Percentiles rank a stretch among this genome's conserved stretches.
These are phyloP conservation scores for Casuarina cunninghamiana DNA, from an alignment of 306 rosid species.

Conservation along the genomic window DNA sequence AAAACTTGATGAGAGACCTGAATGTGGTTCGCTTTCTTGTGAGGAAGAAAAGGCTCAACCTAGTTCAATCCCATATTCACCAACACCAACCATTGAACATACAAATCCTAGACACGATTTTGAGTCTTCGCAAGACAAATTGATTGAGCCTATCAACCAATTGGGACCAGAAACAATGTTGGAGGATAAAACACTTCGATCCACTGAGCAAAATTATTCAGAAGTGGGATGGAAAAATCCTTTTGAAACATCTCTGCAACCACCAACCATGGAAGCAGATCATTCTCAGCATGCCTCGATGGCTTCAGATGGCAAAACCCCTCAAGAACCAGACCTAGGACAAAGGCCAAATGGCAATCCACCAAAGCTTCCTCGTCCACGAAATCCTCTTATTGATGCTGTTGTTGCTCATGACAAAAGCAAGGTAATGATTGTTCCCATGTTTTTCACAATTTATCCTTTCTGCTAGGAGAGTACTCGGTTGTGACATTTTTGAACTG, in stretches of 20 bases:
- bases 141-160: constrained; percentile 36
- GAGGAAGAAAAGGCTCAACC: constrained; percentile 40
- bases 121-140: constrained; percentile 27
- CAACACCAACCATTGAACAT: constrained; percentile 29
- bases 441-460: constrained; percentile 17
- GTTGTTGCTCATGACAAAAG: constrained; percentile 85
- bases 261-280: constrained; percentile 33
- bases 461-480: constrained; percentile 27
- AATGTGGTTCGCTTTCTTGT: constrained; percentile 31
- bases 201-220: constrained; percentile 28
- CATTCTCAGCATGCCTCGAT: constrained; percentile 38
- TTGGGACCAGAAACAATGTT: constrained; percentile 35
- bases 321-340: constrained; percentile 27
- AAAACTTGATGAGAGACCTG: constrained; percentile 35
- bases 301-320: constrained; percentile 48
- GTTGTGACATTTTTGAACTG: constrained; percentile 20
- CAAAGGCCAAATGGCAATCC: constrained; percentile 51
- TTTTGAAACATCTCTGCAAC: constrained; percentile 30
- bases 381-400: constrained; percentile 70
- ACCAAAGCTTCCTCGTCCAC: constrained; percentile 67
- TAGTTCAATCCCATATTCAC: constrained; percentile 37
- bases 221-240: constrained; percentile 43
- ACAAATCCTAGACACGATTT: constrained; percentile 24
- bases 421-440: constrained; percentile 57
- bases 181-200: constrained; percentile 37